Evolutionary conservation across 192 early-diverging fungal genomes (phyloP), one percentile per base, ranked within the genome.

Genomic region (Coemansia sp.): DNA sequence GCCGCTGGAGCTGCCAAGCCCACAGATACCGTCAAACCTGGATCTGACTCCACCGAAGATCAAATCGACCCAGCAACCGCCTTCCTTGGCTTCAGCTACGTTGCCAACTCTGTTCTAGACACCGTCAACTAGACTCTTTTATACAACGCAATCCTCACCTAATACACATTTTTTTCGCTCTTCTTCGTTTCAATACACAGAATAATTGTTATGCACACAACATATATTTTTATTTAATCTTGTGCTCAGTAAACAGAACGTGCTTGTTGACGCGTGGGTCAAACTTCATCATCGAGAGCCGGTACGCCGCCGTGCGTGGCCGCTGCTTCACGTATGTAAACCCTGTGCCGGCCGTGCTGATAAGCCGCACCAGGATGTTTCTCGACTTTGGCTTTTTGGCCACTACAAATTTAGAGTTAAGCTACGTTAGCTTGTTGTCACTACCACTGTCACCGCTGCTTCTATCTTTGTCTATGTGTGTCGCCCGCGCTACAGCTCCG

Each of bases 221-320:
- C 14, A 14, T 9, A 53, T 21, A 11, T 8, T 25, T 50, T 44
- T 73, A 74, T 58, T 89, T 90, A 71, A 87, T 89, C 80, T 92
- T 92, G 63, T 88, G 85, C 64, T 96, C 93, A 27, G 67, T 85
- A 77, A 96, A 96, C 59, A 96, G 73, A 43, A 93, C 90, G 59
- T 91, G 92, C 67, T 87, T 83, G 68, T 91, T 92, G 41, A 89
- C 91, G 58, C 85, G 79, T 37, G 96, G 96, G 77, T 98, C 96
- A 62, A 87, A 91, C 83, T 98, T 98, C 87, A 92, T 92, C 64
- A 93, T 83, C 30, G 86, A 83, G 49, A 98, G 78, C 62, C 94
- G 94, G 53, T 89, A 84, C 3, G 75, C 69, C 24, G 87, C 81
- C 24, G 89, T 81, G 52, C 89, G 81, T 60, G 92, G 85, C 39